A percentile compares a stretch with the other conserved stretches of the same genome.
Evolutionary conservation across 208 protist species (phyloP).

Genomic region (Wallacemonas sp.): DNA sequence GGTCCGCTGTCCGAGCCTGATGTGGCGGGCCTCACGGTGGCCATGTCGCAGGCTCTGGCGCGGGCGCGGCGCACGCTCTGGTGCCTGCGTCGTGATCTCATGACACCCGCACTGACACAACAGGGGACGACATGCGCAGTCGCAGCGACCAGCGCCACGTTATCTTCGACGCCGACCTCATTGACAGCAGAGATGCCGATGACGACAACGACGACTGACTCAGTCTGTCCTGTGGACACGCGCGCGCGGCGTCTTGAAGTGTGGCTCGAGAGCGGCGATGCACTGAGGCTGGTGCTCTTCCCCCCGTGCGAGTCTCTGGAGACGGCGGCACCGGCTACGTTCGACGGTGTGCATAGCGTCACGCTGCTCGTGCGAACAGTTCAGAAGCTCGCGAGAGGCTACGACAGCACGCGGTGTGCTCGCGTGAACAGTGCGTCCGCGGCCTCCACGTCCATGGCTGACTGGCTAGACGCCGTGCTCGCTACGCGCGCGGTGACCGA

Average conservation of each 20-base stretch:
- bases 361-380: slow-evolving; percentile 6
- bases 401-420: too few relatives aligned
- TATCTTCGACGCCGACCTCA: too few relatives aligned
- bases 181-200: too few relatives aligned
- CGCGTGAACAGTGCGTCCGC: too few relatives aligned
- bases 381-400: slow-evolving; percentile 2
- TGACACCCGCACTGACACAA: not conserved
- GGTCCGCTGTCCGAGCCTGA: too few relatives aligned
- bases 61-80: not conserved
- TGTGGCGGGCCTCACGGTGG: slow-evolving; percentile 5
- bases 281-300: not conserved
- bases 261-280: not conserved
- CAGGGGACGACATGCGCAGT: too few relatives aligned
- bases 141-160: too few relatives aligned
- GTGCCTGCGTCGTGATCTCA: not conserved
- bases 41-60: not conserved
- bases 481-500: too few relatives aligned
- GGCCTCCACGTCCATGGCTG: too few relatives aligned
- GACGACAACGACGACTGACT: not conserved
- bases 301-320: not conserved
- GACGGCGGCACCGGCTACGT: not conserved
- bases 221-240: not conserved
- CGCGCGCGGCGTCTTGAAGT: not conserved
- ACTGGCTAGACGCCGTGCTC: too few relatives aligned
- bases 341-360: not conserved